Conservation (phyloP, 2,329 filamentous ascomycete species). For the Bipolaris zeicola region DNA sequence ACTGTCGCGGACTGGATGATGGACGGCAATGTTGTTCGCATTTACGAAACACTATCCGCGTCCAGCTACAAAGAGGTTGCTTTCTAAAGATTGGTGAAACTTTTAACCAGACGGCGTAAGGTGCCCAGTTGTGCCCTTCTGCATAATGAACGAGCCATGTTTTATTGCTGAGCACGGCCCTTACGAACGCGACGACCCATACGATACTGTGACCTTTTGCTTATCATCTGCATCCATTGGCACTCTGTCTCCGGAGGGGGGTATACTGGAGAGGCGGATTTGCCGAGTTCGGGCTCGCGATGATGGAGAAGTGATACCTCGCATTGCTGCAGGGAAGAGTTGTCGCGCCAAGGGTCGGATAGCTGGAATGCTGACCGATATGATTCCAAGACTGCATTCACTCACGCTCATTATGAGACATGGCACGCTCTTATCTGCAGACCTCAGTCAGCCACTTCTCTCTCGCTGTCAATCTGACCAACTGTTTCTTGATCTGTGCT, state of each 20-base stretch:
- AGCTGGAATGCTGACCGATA: constrained; percentile 36
- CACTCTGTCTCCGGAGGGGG: not conserved
- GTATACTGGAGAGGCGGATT: constrained; percentile 2
- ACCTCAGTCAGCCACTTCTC: not conserved
- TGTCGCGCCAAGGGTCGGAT: constrained; percentile 30
- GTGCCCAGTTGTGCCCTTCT: not conserved
- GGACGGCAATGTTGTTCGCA: not conserved
- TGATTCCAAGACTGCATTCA: constrained; percentile 39
- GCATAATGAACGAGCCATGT: not conserved
- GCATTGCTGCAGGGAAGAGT: constrained; percentile 24
- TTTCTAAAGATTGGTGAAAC: not conserved
- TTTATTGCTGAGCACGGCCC: not conserved
- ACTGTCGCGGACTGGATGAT: not conserved
- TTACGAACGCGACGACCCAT: not conserved
- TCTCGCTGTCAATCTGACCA: not conserved
- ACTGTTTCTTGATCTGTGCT: not conserved
- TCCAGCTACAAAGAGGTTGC: too few relatives aligned
- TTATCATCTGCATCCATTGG: constrained; percentile 1
- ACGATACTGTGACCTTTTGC: not conserved
- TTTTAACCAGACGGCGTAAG: not conserved
- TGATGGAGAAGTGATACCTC: constrained; percentile 3
- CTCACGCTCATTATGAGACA: constrained; percentile 33
- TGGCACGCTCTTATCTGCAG: constrained; percentile 26
- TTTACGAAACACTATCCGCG: too few relatives aligned
- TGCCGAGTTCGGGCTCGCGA: constrained; percentile 1